Evolutionary conservation across 495 filamentous ascomycete genomes (phyloP).

Genomic region (Geoglossum glabrum): DNA sequence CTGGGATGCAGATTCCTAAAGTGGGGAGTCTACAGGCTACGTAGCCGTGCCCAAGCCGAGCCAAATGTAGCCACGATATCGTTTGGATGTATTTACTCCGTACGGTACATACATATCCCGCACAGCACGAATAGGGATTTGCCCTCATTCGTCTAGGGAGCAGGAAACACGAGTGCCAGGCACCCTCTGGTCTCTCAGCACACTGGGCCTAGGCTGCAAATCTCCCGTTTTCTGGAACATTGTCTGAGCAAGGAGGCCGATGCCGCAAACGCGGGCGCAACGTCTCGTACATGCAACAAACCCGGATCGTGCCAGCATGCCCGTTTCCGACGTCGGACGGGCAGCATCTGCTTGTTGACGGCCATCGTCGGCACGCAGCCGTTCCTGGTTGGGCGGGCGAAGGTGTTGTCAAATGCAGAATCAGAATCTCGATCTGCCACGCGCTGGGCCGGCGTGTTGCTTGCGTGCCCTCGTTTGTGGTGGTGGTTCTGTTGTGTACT

Average conservation of each 20-base stretch:
- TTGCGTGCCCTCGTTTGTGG: neutral
- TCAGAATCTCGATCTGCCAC: slow-evolving; percentile 2
- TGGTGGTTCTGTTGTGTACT: neutral
- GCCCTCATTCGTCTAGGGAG: too few relatives aligned
- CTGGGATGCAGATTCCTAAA: neutral
- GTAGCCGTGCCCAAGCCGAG: neutral
- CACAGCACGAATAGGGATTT: too few relatives aligned
- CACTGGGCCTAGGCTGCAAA: neutral
- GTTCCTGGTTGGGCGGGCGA: neutral
- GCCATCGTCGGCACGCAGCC: neutral
- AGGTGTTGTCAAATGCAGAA: neutral
- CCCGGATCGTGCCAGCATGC: neutral
- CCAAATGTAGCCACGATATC: neutral
- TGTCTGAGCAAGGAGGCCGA: neutral
- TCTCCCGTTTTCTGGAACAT: neutral
- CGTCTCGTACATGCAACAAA: neutral
- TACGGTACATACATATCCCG: too few relatives aligned
- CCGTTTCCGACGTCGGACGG: neutral
- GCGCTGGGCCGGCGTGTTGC: neutral
- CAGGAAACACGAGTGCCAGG: too few relatives aligned
- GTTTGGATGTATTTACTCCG: too few relatives aligned
- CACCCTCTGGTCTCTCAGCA: too few relatives aligned
- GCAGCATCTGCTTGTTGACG: neutral
- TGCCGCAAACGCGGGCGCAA: slow-evolving; percentile 1
- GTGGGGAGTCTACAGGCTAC: neutral